Conservation (phyloP, 345 rosid species). For the Moricandia arvensis region DNA sequence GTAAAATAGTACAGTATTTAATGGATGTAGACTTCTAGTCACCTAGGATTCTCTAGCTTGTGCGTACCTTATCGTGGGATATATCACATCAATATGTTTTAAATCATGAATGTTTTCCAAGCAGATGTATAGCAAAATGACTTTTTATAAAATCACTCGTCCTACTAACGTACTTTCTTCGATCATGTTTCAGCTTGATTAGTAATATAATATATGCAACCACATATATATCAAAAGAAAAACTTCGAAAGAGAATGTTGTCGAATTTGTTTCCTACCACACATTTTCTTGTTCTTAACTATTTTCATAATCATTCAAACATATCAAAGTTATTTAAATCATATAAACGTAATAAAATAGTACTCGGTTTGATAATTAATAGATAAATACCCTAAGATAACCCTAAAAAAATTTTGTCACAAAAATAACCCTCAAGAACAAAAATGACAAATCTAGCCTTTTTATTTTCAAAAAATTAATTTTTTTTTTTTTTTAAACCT, state of each 20-base stretch:
- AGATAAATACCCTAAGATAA: no score
- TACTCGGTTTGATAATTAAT: no score
- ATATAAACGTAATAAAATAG: no score
- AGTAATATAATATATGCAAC: neutral
- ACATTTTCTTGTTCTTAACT: neutral
- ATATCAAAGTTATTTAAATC: neutral
- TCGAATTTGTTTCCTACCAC: neutral
- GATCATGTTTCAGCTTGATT: neutral
- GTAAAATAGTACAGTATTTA: neutral
- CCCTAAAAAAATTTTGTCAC: no score
- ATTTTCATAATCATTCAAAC: neutral
- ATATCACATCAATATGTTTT: slow-evolving; percentile 3
- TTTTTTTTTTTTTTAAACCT: no score
- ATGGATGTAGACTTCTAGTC: neutral
- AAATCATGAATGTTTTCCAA: neutral
- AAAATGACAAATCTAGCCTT: no score
- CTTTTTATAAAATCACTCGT: neutral
- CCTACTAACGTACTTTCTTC: slow-evolving; percentile 3
- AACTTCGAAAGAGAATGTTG: neutral
- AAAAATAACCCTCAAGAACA: no score
- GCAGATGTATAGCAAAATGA: neutral
- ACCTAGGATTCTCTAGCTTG: slow-evolving; percentile 16
- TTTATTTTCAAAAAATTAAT: no score
- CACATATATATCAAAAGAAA: neutral
- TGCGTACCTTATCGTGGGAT: slow-evolving; percentile 1